A percentile compares a stretch with the other conserved stretches of the same genome.
phyloP scores from a whole-genome alignment of 208 protist genomes.

The Wallacemonas sp. region DNA sequence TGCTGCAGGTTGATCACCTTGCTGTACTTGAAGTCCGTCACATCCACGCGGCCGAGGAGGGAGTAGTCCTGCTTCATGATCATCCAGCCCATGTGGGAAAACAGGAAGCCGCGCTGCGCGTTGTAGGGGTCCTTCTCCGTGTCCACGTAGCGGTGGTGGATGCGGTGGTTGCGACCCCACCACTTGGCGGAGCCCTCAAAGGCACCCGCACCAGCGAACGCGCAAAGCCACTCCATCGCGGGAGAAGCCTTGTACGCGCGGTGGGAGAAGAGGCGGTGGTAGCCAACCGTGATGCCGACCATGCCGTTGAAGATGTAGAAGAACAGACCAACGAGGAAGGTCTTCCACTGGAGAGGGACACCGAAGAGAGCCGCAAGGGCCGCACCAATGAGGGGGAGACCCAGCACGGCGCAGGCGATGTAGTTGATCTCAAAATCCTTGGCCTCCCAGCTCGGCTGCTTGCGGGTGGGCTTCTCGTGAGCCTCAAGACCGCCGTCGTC shows the following conservation, averaged over 20 bases:
- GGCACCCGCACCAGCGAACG: constrained; percentile 78
- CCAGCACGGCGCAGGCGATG: constrained; percentile 67
- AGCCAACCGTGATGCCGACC: constrained; percentile 89
- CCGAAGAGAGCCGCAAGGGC: constrained; percentile 34
- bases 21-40: constrained; percentile 86
- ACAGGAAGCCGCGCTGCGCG: constrained; percentile 87
- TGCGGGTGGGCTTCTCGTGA: constrained; percentile 38
- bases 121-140: constrained; percentile 93
- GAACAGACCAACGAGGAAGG: constrained; percentile 55
- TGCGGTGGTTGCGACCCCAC: constrained; percentile 92
- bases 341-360: constrained; percentile 72
- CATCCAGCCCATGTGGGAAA: constrained; percentile 93
- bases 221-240: constrained; percentile 68
- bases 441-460: constrained; percentile 54
- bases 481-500: constrained; percentile 23
- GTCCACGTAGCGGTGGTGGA: constrained; percentile 92
- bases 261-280: constrained; percentile 92
- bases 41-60: constrained; percentile 79
- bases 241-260: constrained; percentile 69
- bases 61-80: constrained; percentile 91
- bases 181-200: constrained; percentile 92
- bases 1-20: constrained; percentile 88
- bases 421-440: constrained; percentile 84
- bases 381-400: constrained; percentile 42
- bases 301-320: constrained; percentile 87